These are phyloP conservation scores for Globisporangium cederbergense DNA, from an alignment of 352 stramenopile species.

Conservation along the genomic window DNA sequence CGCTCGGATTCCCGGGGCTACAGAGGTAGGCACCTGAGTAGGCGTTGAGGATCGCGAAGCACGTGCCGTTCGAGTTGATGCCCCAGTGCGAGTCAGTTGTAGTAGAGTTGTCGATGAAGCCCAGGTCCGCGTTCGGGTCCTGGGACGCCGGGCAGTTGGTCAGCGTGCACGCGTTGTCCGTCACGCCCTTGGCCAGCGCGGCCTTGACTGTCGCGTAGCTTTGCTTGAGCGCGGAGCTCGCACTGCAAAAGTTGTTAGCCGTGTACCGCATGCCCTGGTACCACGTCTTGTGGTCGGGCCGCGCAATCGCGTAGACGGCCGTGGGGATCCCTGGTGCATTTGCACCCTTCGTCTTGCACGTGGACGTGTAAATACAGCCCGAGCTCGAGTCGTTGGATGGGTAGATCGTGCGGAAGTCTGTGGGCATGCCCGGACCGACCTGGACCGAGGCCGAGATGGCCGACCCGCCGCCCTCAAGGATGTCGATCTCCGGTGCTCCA, in stretches of 20 bases:
- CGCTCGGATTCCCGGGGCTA: conserved; percentile 53
- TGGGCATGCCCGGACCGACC: conserved; percentile 43
- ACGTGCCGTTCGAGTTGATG: conserved; percentile 71
- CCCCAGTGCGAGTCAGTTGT: conserved; percentile 38
- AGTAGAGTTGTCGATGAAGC: conserved; percentile 40
- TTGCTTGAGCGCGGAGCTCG: conserved; percentile 28
- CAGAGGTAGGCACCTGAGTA: conserved; percentile 63
- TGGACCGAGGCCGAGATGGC: conserved; percentile 72
- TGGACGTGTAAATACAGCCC: conserved; percentile 38
- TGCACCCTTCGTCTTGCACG: conserved; percentile 39
- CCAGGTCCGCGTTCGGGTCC: conserved; percentile 50
- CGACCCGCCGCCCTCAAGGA: conserved; percentile 87
- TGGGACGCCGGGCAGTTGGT: conserved; percentile 42
- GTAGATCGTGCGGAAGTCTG: conserved; percentile 8
- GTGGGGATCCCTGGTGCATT: conserved; percentile 54
- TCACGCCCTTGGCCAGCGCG: conserved; percentile 43
- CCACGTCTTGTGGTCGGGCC: conserved; percentile 31
- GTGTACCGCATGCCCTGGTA: conserved; percentile 56
- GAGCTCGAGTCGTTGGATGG: conserved; percentile 18
- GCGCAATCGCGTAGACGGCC: conserved; percentile 22
- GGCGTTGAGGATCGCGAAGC: conserved; percentile 53
- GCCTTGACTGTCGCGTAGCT: conserved; percentile 35
- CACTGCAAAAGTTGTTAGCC: conserved; percentile 49
- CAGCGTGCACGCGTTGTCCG: conserved; percentile 39
- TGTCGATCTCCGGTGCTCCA: conserved; percentile 94